Base-by-base conservation (phyloP, 2,329 filamentous ascomycete species). In the Hymenoscyphus fructigenus region DNA sequence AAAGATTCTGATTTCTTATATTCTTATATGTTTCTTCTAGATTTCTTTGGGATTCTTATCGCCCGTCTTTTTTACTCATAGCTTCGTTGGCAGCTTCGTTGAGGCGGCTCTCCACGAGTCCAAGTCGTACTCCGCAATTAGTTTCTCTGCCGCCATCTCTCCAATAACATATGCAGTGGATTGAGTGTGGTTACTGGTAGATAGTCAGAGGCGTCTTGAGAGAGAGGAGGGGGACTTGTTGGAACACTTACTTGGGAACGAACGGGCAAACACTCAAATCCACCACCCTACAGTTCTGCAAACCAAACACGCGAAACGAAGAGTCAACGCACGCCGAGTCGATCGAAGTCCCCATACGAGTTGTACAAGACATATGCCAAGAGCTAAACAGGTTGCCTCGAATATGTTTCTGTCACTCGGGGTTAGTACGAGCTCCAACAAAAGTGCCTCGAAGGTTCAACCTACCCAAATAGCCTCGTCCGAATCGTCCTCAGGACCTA, bases 111-210 rank as follows among this genome's bases (percentile, higher is more conserved):
- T 29, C 53, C 12, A 5, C 26, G 53, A 29, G 3, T 56, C 4
- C 53, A 56, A 56, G 5, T 5, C 70, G 68, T 84, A 82, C 68
- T 84, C 78, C 26, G 66, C 64, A 63, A 80, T 77, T 64, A 85
- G 71, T 67, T 79, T 82, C 66, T 86, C 84, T 0, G 81, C 84
- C 32, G 79, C 81, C 0, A 80, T 84, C 44, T 79, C 74, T 1
- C 83, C 84, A 1, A 81, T 81, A 2, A 84, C 75, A 72, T 86
- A 87, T 1, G 84, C 84, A 5, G 80, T 80, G 6, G 80, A 77
- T 71, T 85, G 83, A 0, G 80, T 79, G 71, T 87, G 84, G 59
- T 80, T 79, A 70, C 78, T 85, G 47, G 23, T 4, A n/a, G 29
- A 6, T 15, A 29, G 44, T 47, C 44, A 47, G 41, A 47, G 15